A percentile compares a stretch with the other conserved stretches of the same genome.
phyloP scores from a whole-genome alignment of 768 basidiomycete genomes.

The Gloeophyllum trabeum region DNA sequence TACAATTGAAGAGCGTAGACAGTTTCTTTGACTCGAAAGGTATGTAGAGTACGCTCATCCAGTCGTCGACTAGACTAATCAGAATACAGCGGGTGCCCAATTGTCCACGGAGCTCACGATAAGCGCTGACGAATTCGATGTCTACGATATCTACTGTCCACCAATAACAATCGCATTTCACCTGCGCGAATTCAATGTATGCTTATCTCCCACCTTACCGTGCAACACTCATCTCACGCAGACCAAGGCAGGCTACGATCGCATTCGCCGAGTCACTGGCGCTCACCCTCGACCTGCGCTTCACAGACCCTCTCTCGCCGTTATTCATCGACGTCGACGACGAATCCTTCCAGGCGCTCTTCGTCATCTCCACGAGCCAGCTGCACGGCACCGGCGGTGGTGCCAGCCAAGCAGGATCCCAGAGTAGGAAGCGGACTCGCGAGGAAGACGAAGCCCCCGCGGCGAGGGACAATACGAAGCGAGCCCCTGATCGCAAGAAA shows the following conservation, averaged over 20 bases:
- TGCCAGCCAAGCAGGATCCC: slow-evolving; percentile 2
- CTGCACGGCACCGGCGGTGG: slow-evolving; percentile 23
- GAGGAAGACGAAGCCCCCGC: slow-evolving; percentile 13
- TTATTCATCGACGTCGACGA: slow-evolving; percentile 70
- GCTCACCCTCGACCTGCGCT: slow-evolving; percentile 55
- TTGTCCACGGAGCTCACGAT: slow-evolving; percentile 69
- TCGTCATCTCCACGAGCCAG: slow-evolving; percentile 72
- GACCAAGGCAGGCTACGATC: slow-evolving; percentile 54
- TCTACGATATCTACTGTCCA: slow-evolving; percentile 51
- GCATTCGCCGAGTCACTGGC: slow-evolving; percentile 66
- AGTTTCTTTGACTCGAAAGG: slow-evolving; percentile 57
- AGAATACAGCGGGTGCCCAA: slow-evolving; percentile 38
- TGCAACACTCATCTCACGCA: slow-evolving; percentile 1
- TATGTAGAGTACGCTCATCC: slow-evolving; percentile 12
- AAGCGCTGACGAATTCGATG: slow-evolving; percentile 72
- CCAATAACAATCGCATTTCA: slow-evolving; percentile 71
- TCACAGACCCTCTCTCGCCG: slow-evolving; percentile 64
- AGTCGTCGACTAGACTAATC: not conserved
- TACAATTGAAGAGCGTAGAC: slow-evolving; percentile 58
- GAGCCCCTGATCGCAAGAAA: slow-evolving; percentile 32
- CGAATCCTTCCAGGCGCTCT: slow-evolving; percentile 53
- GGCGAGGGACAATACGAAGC: no score
- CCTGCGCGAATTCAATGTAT: slow-evolving; percentile 73
- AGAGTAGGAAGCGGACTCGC: slow-evolving; percentile 31
- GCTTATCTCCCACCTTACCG: slow-evolving; percentile 7